Evolutionary conservation across 2,329 filamentous ascomycete genomes (phyloP), one percentile per base, ranked within the genome.

Genomic region (Exophiala sp.): DNA sequence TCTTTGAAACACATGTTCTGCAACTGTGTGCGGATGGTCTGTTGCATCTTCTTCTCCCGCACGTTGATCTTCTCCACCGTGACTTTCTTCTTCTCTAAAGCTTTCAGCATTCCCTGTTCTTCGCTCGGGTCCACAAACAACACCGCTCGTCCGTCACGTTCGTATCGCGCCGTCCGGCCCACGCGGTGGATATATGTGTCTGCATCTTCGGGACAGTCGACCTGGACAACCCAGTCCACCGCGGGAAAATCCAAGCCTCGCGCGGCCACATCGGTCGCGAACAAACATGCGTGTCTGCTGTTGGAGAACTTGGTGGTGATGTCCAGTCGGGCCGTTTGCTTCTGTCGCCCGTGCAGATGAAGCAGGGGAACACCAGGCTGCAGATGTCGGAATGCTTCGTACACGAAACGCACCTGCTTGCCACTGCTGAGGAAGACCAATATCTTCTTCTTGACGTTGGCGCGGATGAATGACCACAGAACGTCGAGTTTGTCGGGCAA

Each of bases 161-260:
- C 85, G 66, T 94, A 97, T 18, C 91, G 81, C n/a, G 93, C 93
- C 14, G 93, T 97, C 23, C 93, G 81, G 1, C 93, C 93, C 3
- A 96, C 91, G 52, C 93, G 82, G 69, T 98, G 93, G 60, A 98
- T 97, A 63, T 98, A 98, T 0, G 93, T 98, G 63, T 97, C 93
- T 2, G 87, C 86, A 66, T 98, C 91, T 67, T 98, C 93, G 0
- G 93, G 93, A 59, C 88, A 95, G 66, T 98, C 93, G n/a, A 88
- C 78, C 65, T 98, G 93, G n/a, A 98, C 88, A 3, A 98, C 93
- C 86, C 93, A 98, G 66, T 98, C 93, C 0, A 98, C 93, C 2
- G 89, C 85, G 0, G 93, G 93, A 64, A 98, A 97, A 67, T 98
- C 93, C 10, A 98, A 79, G 57, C 93, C 93, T 67, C 93, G 80